Conservation (phyloP, 257 asterid genomes). For the Leonotis leonurus region DNA sequence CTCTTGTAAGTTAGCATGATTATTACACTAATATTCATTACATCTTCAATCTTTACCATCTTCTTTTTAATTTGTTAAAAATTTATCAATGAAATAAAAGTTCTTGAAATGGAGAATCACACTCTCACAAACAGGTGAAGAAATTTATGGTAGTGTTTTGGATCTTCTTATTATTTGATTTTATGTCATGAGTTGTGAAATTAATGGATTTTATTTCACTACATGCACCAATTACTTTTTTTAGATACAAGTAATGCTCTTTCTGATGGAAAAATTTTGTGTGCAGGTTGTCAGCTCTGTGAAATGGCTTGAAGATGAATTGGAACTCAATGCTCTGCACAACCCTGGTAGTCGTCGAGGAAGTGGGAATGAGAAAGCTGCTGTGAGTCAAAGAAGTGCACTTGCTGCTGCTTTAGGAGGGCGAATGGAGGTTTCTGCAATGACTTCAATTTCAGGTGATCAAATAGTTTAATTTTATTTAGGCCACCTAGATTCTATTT, state of each 20-base stretch:
- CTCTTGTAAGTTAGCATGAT: constrained; percentile 60
- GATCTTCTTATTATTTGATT: constrained; percentile 3
- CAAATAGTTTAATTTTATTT: neutral
- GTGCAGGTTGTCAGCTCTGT: constrained; percentile 97
- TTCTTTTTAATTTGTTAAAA: neutral
- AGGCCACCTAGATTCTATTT: constrained; percentile 11
- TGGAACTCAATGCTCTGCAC: constrained; percentile 98
- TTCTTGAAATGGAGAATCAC: neutral
- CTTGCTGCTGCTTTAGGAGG: constrained; percentile 98
- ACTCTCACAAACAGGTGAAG: neutral
- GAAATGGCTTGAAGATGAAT: constrained; percentile 99
- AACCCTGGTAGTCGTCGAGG: constrained; percentile 95
- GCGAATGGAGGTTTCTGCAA: constrained; percentile 84
- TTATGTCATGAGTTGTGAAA: neutral
- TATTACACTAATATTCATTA: neutral
- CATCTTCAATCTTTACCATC: neutral
- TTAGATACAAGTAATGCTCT: neutral
- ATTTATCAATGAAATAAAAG: neutral
- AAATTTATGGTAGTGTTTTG: constrained; percentile 2
- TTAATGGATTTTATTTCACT: neutral
- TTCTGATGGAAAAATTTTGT: constrained; percentile 18
- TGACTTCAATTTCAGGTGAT: constrained; percentile 85
- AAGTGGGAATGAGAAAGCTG: constrained; percentile 93
- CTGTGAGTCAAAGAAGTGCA: constrained; percentile 85
- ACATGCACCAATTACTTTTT: neutral